Base-by-base conservation (phyloP, 257 asterid species). In the Jasminum sambac region DNA sequence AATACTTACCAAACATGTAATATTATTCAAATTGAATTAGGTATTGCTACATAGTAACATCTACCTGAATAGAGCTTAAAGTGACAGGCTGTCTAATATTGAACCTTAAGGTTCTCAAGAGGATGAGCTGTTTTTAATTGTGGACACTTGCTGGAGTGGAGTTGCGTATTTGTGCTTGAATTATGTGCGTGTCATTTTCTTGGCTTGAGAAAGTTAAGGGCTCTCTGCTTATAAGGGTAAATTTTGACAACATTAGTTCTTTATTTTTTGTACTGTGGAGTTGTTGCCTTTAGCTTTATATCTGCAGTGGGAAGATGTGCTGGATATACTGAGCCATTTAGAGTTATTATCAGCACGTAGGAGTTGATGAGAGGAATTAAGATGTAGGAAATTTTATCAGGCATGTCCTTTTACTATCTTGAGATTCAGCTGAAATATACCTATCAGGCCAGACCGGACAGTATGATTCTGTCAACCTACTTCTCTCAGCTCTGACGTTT, bases 41-140 rank as follows among this genome's bases (percentile, higher is more conserved):
- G 25, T 11, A 55, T 59, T 64, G 58, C 58, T 30, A 30, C 36
- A 57, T 61, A 41, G n/a, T n/a, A n/a, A n/a, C n/a, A n/a, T n/a
- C n/a, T 36, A 60, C 37, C 48, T 70, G 11, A 34, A 59, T 59
- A 65, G 64, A 23, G 67, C 17, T 43, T 52, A 26, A n/a, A 44
- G 41, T 52, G 36, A 63, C 30, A 13, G 61, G 11, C 63, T 52
- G 2, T 63, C 39, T 40, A 44, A 13, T 64, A 38, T 4, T 60
- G 10, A 19, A 46, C 41, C 17, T 66, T 21, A 25, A 10, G 39
- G 39, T 65, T 37, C 8, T 55, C 62, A 23, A 37, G 34, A 52
- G 34, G 71, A 17, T 2, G 62, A 55, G 30, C 13, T 10, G 3
- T 17, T 55, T 55, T 19, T 55, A 55, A 55, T 55, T 21, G 62